These are phyloP conservation scores for Exsudoporus floridanus DNA, from an alignment of 1,284 basidiomycete genomes.

Conservation along the genomic window DNA sequence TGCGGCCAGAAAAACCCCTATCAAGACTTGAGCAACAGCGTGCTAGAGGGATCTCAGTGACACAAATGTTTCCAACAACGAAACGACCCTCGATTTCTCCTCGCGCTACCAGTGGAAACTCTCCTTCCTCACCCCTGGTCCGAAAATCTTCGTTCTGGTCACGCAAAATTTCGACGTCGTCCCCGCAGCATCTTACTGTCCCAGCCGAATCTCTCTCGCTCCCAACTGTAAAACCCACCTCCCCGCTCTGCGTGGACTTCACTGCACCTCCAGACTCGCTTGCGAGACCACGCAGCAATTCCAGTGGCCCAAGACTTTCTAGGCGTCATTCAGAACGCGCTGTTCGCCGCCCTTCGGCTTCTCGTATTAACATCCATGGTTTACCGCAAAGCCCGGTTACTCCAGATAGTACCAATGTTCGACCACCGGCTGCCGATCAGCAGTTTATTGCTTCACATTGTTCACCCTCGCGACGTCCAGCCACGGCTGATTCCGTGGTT, in stretches of 20 bases:
- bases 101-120: conserved; percentile 14
- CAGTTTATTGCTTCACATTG: conserved; percentile 10
- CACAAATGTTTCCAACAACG: conserved; percentile 39
- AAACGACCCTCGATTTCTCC: conserved; percentile 43
- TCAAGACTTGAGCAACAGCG: conserved; percentile 38
- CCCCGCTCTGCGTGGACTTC: conserved; percentile 51
- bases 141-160: conserved; percentile 59
- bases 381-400: conserved; percentile 10
- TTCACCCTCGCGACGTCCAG: conserved; percentile 23
- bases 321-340: conserved; percentile 52
- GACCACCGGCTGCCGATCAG: conserved; percentile 24
- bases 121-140: conserved; percentile 41
- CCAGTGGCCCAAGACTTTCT: conserved; percentile 43
- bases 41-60: conserved; percentile 44
- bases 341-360: conserved; percentile 25
- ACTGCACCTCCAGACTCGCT: conserved; percentile 24
- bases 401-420: conserved; percentile 9
- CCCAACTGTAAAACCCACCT: conserved; percentile 49
- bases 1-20: conserved; percentile 14
- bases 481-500: conserved; percentile 30
- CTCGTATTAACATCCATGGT: conserved; percentile 12
- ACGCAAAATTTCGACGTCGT: conserved; percentile 36
- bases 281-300: conserved; percentile 26
- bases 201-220: conserved; percentile 40
- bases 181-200: conserved; percentile 21